Evolutionary conservation across 108 stramenopile species (phyloP).

Genomic region (Pseudonitzschia multistriata): DNA sequence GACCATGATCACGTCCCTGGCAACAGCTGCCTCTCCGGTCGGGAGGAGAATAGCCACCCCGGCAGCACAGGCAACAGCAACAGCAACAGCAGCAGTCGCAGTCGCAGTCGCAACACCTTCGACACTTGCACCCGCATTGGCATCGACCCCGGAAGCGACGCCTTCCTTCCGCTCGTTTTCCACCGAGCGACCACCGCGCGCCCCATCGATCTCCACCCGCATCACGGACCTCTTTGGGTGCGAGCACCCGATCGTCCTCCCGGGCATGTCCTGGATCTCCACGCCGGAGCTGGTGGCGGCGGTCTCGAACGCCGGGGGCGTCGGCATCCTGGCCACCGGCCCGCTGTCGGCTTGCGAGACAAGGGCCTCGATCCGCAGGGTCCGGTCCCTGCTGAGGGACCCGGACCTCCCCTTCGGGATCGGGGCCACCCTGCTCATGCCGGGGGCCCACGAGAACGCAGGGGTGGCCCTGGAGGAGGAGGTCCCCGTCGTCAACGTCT

Average conservation of each 20-base stretch:
- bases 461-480: conserved; percentile 80
- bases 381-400: conserved; percentile 61
- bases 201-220: conserved; percentile 44
- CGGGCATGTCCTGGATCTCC: conserved; percentile 87
- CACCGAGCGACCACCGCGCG: too few relatives aligned
- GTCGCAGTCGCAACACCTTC: too few relatives aligned
- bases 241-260: conserved; percentile 76
- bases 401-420: conserved; percentile 81
- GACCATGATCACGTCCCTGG: too few relatives aligned
- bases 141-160: too few relatives aligned
- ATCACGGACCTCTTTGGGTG: conserved; percentile 72
- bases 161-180: too few relatives aligned
- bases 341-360: conserved; percentile 76
- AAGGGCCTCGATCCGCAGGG: conserved; percentile 54
- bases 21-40: too few relatives aligned
- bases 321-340: conserved; percentile 84
- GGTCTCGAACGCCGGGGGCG: conserved; percentile 85
- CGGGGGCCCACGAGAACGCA: conserved; percentile 82
- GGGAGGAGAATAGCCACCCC: too few relatives aligned
- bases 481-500: conserved; percentile 83
- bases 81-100: too few relatives aligned
- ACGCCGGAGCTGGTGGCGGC: conserved; percentile 78
- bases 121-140: too few relatives aligned
- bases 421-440: conserved; percentile 85
- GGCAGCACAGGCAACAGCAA: too few relatives aligned